Conservation (phyloP, 345 rosid genomes). For the Gossypium stocksii region DNA sequence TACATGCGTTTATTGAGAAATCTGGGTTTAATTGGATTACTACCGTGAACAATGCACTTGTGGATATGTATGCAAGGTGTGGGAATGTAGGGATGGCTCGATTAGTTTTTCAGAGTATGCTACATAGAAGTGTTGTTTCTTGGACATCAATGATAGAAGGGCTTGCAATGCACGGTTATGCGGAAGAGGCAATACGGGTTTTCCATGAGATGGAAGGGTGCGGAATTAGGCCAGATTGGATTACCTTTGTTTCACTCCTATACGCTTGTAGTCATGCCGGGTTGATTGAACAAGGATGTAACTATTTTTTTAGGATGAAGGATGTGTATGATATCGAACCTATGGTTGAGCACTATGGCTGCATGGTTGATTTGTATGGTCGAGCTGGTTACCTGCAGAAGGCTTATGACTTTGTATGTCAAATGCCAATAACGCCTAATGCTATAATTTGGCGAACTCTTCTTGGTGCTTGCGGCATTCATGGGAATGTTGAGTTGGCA, state of each 20-base stretch:
- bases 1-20: conserved; percentile 43
- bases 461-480: conserved; percentile 42
- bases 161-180: conserved; percentile 41
- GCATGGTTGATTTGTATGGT: conserved; percentile 39
- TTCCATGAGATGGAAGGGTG: conserved; percentile 36
- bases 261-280: conserved; percentile 49
- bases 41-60: conserved; percentile 37
- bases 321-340: conserved; percentile 31
- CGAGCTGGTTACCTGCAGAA: conserved; percentile 38
- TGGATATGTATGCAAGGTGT: conserved; percentile 38
- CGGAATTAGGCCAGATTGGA: conserved; percentile 32
- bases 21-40: conserved; percentile 35
- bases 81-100: conserved; percentile 40
- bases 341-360: conserved; percentile 28
- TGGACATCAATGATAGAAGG: conserved; percentile 43
- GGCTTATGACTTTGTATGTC: conserved; percentile 34
- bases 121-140: conserved; percentile 21
- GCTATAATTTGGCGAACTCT: conserved; percentile 43
- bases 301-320: conserved; percentile 30
- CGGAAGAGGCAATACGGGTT: conserved; percentile 30
- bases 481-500: conserved; percentile 38
- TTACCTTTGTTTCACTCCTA: conserved; percentile 25
- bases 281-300: conserved; percentile 34
- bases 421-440: conserved; percentile 34
- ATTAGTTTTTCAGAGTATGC: conserved; percentile 15